Evolutionary conservation across 129 eudicot genomes (phyloP).

Genomic region (Pulicaria dysenterica): DNA sequence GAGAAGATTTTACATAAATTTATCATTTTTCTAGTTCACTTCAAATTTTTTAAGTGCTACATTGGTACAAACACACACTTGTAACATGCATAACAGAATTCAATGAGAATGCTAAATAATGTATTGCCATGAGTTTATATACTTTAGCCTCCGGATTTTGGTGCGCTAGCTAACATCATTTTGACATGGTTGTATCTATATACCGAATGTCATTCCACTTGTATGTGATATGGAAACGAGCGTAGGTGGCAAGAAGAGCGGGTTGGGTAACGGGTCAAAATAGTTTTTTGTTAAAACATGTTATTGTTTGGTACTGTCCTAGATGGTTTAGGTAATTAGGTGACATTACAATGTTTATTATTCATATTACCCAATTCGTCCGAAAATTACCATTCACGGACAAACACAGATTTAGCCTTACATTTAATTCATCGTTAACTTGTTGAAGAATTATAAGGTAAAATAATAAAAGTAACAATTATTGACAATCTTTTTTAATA

Average conservation of each 20-base stretch:
- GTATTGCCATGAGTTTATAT: slow-evolving; percentile 20
- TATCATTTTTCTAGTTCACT: neutral
- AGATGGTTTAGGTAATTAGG: no score
- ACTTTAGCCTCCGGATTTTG: neutral
- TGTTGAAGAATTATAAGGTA: no score
- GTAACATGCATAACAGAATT: slow-evolving; percentile 32
- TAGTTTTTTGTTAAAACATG: neutral
- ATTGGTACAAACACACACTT: slow-evolving; percentile 11
- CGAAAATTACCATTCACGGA: no score
- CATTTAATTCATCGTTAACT: no score
- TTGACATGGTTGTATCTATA: neutral
- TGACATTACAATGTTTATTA: no score
- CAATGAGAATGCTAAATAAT: slow-evolving; percentile 28
- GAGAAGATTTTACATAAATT: slow-evolving; percentile 6
- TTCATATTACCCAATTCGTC: no score
- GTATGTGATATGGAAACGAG: neutral
- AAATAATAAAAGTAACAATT: no score
- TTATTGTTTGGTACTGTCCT: neutral
- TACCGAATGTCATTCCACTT: neutral
- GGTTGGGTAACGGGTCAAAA: neutral
- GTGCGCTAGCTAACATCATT: neutral
- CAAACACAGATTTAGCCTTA: no score
- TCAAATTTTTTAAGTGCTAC: slow-evolving; percentile 19
- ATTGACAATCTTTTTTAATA: no score
- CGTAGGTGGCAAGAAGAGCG: neutral